These are phyloP conservation scores for Suillus brevipes DNA, from an alignment of 768 basidiomycete genomes.

Conservation along the genomic window DNA sequence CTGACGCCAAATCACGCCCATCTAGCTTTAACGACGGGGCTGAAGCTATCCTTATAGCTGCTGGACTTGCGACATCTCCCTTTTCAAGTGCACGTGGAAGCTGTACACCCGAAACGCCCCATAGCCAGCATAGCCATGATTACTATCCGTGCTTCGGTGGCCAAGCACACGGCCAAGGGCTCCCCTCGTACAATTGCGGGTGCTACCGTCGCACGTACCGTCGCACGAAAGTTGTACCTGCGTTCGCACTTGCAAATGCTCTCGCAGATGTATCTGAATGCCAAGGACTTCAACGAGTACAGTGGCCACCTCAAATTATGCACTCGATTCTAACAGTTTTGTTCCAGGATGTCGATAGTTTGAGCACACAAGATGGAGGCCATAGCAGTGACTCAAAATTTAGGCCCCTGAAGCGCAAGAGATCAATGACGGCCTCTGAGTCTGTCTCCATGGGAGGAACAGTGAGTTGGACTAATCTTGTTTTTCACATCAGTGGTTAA, in stretches of 20 bases:
- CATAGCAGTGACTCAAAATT: background rate
- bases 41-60: too few relatives aligned
- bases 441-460: background rate
- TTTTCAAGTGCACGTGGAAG: too few relatives aligned
- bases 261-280: background rate
- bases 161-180: too few relatives aligned
- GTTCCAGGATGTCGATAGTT: background rate
- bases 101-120: too few relatives aligned
- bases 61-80: too few relatives aligned
- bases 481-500: background rate
- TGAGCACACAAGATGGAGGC: background rate
- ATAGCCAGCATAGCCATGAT: too few relatives aligned
- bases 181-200: background rate
- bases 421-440: background rate
- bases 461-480: background rate
- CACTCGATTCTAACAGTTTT: background rate
- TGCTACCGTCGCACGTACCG: too few relatives aligned
- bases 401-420: background rate
- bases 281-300: background rate
- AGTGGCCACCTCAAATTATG: background rate
- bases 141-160: too few relatives aligned
- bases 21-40: too few relatives aligned
- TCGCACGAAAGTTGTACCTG: background rate
- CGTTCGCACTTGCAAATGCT: too few relatives aligned
- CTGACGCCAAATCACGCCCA: too few relatives aligned